Evolutionary conservation across 169 alveolate genomes (phyloP).

Genomic region (Perkinsus chesapeaki): DNA sequence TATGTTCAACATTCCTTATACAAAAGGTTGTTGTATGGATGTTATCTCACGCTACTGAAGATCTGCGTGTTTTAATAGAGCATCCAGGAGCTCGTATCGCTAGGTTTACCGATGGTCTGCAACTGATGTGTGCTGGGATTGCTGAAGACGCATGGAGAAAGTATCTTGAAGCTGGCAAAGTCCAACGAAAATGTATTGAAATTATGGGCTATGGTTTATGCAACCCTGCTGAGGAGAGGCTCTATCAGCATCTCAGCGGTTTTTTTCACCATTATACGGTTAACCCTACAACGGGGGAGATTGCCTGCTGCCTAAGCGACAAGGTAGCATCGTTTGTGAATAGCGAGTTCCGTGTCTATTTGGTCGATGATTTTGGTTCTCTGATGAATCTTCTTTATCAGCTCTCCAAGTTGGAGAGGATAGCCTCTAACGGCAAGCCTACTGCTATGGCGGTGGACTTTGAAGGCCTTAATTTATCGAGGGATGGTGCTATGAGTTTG

Average conservation of each 20-base stretch:
- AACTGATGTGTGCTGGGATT: background rate
- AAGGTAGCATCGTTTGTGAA: background rate
- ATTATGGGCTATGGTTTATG: background rate
- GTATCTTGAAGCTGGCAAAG: background rate
- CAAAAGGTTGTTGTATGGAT: background rate
- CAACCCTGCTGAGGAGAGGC: background rate
- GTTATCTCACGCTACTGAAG: background rate
- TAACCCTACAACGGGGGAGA: background rate
- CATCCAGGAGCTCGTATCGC: background rate
- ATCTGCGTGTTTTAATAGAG: background rate
- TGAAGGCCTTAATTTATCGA: background rate
- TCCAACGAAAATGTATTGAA: background rate
- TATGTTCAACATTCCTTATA: background rate
- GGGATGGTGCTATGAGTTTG: background rate
- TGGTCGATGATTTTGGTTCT: background rate
- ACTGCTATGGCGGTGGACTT: conserved; percentile 7
- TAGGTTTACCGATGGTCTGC: background rate
- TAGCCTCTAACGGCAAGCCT: background rate
- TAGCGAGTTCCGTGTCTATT: background rate
- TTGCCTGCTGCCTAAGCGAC: background rate
- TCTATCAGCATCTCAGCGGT: background rate
- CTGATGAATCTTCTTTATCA: background rate
- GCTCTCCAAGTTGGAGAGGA: background rate
- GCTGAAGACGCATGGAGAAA: background rate
- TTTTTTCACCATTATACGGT: conserved; percentile 11